Evolutionary conservation across 306 rosid genomes (phyloP).

Genomic region (Acmispon strigosus): DNA sequence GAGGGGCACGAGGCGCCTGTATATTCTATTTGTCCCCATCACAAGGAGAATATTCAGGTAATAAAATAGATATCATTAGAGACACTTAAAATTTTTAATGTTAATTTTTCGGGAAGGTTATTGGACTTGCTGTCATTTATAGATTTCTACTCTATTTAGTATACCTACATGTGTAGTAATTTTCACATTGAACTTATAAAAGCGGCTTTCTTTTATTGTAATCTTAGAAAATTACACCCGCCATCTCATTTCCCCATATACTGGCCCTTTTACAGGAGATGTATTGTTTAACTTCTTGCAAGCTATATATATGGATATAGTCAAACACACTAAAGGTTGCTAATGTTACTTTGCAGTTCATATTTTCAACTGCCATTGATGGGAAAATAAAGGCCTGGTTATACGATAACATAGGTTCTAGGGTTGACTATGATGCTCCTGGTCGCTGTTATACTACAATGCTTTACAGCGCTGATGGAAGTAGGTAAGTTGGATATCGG

Average conservation of each 20-base stretch:
- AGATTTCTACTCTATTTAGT: background rate
- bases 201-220: background rate
- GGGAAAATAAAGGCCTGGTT: conserved; percentile 97
- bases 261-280: background rate
- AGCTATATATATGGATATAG: background rate
- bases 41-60: conserved; percentile 85
- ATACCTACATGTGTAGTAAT: background rate
- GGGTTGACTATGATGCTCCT: conserved; percentile 89
- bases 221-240: background rate
- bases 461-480: conserved; percentile 85
- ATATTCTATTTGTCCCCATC: conserved; percentile 85
- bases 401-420: conserved; percentile 72
- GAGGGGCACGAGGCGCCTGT: conserved; percentile 88
- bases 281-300: background rate
- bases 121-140: background rate
- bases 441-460: conserved; percentile 79
- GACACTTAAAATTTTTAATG: background rate
- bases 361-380: conserved; percentile 79
- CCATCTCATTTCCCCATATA: background rate
- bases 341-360: conserved; percentile 54
- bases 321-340: conserved; percentile 1
- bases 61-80: background rate
- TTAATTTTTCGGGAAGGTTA: background rate
- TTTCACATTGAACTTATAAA: background rate
- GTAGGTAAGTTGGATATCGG: conserved; percentile 48